These are phyloP conservation scores for Fusarium humuli DNA, from an alignment of 2,329 filamentous ascomycete genomes.

Conservation along the genomic window DNA sequence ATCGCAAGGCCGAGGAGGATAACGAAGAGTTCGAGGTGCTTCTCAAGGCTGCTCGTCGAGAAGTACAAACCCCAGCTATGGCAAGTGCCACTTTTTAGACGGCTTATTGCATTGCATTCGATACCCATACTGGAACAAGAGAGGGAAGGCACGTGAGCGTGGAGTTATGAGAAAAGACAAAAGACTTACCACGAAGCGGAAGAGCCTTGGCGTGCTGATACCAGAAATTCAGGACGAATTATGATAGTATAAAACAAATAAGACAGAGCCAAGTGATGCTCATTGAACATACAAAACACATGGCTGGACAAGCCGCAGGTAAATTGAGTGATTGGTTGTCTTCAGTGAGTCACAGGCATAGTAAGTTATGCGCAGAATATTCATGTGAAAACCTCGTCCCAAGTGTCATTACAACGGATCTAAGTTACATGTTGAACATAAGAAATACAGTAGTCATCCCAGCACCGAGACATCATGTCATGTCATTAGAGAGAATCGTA, in stretches of 20 bases:
- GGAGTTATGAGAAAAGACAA: not conserved
- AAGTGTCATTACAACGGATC: slow-evolving; percentile 39
- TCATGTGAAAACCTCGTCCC: slow-evolving; percentile 9
- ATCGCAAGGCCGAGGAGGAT: not conserved
- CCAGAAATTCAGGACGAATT: not conserved
- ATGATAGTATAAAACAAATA: not conserved
- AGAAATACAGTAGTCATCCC: slow-evolving; percentile 14
- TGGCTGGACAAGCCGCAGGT: no score
- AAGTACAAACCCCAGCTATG: not conserved
- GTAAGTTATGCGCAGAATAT: not conserved
- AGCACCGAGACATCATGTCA: slow-evolving; percentile 17
- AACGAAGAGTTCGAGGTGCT: not conserved
- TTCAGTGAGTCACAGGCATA: not conserved
- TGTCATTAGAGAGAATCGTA: slow-evolving; percentile 10
- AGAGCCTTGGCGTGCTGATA: not conserved
- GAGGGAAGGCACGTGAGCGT: not conserved
- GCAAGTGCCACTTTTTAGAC: slow-evolving; percentile 1
- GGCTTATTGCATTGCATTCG: not conserved
- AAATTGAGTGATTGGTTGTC: not conserved
- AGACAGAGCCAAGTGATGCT: not conserved
- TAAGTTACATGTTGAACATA: slow-evolving; percentile 26
- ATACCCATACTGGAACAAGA: not conserved
- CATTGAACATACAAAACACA: not conserved
- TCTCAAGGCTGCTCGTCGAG: slow-evolving; percentile 9
- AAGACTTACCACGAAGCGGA: not conserved